These are phyloP conservation scores for Pinus taeda DNA, from an alignment of 75 land plant genomes.

Conservation along the genomic window DNA sequence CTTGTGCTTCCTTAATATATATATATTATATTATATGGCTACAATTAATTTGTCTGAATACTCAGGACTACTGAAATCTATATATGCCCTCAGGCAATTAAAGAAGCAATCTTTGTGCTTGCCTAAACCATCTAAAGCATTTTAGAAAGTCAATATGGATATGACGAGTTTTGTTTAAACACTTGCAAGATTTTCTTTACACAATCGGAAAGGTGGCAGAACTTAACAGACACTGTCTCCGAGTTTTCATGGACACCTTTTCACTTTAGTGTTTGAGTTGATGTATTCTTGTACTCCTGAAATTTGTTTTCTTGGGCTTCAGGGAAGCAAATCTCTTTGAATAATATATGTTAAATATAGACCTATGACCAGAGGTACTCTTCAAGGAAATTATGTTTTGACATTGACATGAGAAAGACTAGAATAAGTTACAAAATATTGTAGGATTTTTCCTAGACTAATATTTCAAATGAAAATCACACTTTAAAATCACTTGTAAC, in stretches of 20 bases:
- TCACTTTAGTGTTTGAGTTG: neutral
- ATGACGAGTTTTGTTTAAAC: neutral
- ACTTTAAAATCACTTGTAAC: neutral
- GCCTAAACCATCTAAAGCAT: neutral
- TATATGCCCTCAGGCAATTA: too few relatives aligned
- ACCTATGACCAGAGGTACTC: too few relatives aligned
- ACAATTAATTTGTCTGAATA: too few relatives aligned
- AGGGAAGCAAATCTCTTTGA: neutral
- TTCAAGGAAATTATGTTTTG: too few relatives aligned
- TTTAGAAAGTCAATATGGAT: neutral
- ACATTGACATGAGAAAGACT: too few relatives aligned
- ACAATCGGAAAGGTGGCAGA: neutral
- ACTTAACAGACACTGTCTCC: neutral
- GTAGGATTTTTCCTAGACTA: too few relatives aligned
- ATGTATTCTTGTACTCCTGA: neutral
- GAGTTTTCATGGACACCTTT: neutral
- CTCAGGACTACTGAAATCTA: too few relatives aligned
- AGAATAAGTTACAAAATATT: too few relatives aligned
- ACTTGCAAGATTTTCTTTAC: neutral
- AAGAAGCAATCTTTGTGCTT: too few relatives aligned
- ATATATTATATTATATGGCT: neutral
- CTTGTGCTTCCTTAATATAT: neutral
- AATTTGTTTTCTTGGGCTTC: neutral
- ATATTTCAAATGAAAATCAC: neutral
- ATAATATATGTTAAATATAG: neutral